Base-by-base conservation (phyloP, 2,329 filamentous ascomycete genomes). In the Aspergillus quadrilineatus region DNA sequence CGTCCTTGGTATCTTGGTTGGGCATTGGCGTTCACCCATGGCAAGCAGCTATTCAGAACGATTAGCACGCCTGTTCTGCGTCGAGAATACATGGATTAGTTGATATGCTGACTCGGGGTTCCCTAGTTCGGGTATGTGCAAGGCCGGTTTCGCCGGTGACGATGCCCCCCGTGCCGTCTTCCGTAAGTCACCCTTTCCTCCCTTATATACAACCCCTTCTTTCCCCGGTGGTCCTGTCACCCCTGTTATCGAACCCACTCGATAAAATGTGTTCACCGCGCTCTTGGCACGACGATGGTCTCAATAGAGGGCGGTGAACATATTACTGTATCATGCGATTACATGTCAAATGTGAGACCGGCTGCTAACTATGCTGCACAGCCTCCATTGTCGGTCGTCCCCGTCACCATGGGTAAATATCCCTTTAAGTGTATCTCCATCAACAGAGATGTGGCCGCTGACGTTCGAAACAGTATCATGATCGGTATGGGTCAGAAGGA, bases 401-500 rank as follows among this genome's bases (percentile, higher is more conserved):
- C 82, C 94, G 94, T 83, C 94, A 99, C 80, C 94, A 97, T 94
- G 94, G 92, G 92, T 97, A 91, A 87, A 87, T 85, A 55, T 50
- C 63, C 66, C 59, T 56, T 56, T 45, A 15, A 44, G 12, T 53
- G 17, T 41, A 2, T 15, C 37, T n/a, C 46, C 32, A 45, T 51
- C 43, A 39, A 52, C 45, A 53, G 55, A 47, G 28, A 30, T 22
- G 39, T 57, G 28, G 46, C 45, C 39, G 63, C 67, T 73, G 64
- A 76, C 77, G 69, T 66, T 29, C 55, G 69, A 69, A 63, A 63
- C 73, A 96, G 93, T 87, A 97, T 99, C 85, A 99, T 99, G 94
- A 97, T 99, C 80, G 94, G 94, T 87, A 99, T 99, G 94, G 94
- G 94, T 74, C 94, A 97, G 84, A 99, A 99, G 86, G 94, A 99